Conservation (phyloP, 495 filamentous ascomycete genomes). For the Xanthoparmelia taractica region DNA sequence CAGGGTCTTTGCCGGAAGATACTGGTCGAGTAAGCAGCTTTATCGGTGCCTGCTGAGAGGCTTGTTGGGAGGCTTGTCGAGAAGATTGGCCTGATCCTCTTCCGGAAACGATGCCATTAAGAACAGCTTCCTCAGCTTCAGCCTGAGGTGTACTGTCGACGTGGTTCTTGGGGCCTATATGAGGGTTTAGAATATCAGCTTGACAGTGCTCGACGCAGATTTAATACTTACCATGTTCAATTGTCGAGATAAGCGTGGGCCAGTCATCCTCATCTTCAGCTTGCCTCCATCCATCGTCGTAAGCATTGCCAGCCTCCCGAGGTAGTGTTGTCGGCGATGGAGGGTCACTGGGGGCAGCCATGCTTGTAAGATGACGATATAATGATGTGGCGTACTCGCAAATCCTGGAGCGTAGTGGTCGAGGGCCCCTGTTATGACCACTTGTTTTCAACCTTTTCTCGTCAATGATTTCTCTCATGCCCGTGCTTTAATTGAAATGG, state of each 20-base stretch:
- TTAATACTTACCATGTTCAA: conserved; percentile 1
- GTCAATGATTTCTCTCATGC: too few relatives aligned
- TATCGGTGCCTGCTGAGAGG: background rate
- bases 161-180: background rate
- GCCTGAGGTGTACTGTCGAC: background rate
- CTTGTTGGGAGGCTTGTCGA: background rate
- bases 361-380: background rate
- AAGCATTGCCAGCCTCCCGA: background rate
- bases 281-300: conserved; percentile 4
- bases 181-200: background rate
- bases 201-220: background rate
- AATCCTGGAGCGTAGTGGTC: background rate
- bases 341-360: background rate
- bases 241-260: conserved; percentile 4
- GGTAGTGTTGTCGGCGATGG: background rate
- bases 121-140: background rate
- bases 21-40: conserved; percentile 16
- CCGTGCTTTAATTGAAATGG: too few relatives aligned
- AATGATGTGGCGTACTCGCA: background rate
- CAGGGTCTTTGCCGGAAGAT: conserved; percentile 13
- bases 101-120: background rate
- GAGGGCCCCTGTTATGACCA: too few relatives aligned
- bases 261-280: background rate
- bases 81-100: background rate
- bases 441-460: too few relatives aligned